Conservation (phyloP, 169 alveolate genomes). For the Blepharisma undulans region DNA sequence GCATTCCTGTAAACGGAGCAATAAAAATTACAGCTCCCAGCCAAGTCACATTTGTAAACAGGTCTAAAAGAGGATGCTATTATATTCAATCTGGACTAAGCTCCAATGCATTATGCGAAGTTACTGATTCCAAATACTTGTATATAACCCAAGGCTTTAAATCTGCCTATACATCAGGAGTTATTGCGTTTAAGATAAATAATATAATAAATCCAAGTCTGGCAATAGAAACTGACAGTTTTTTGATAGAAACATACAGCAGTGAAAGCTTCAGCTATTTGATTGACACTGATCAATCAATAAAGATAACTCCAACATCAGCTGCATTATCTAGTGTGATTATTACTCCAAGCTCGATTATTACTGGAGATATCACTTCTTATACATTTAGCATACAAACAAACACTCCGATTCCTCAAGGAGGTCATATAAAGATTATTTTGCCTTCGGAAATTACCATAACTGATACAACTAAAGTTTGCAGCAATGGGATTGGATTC, state of each 20-base stretch:
- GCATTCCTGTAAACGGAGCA: background rate
- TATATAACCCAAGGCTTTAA: background rate
- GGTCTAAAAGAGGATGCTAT: background rate
- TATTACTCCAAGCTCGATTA: background rate
- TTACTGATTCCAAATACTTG: background rate
- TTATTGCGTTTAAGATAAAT: background rate
- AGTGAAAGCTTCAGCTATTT: background rate
- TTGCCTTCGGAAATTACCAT: background rate
- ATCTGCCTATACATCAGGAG: background rate
- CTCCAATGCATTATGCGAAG: conserved; percentile 1
- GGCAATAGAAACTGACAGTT: background rate
- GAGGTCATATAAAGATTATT: background rate
- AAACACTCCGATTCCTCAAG: background rate
- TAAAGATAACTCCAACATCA: background rate
- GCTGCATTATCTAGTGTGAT: conserved; percentile 8
- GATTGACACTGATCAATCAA: background rate
- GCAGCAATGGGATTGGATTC: background rate
- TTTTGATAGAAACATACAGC: background rate
- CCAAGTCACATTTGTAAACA: background rate
- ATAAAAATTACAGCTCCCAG: conserved; percentile 9
- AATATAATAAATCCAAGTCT: conserved; percentile 5
- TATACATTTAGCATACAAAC: conserved; percentile 6
- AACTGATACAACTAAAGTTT: background rate
- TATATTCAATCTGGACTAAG: background rate
- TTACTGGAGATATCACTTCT: conserved; percentile 35